Conservation (phyloP, 2,329 filamentous ascomycete species). For the Apiospora saccharicola region DNA sequence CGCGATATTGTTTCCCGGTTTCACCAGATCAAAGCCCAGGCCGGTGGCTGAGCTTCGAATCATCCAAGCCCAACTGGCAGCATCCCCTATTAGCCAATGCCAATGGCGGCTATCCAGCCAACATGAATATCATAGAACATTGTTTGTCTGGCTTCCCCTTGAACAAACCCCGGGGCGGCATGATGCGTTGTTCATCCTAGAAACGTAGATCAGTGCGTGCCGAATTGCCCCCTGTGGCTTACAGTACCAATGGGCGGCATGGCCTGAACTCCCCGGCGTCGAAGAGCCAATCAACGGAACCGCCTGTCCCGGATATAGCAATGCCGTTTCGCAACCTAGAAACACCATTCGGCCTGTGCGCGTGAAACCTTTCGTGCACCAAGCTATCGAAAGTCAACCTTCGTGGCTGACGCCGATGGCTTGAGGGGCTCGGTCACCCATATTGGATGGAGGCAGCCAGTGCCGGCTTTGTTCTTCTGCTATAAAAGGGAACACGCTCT, state of each 20-base stretch:
- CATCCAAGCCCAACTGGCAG: background rate
- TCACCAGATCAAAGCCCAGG: constrained; percentile 17
- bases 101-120: background rate
- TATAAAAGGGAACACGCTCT: constrained; percentile 4
- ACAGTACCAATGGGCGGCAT: background rate
- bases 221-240: background rate
- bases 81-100: background rate
- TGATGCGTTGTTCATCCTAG: background rate
- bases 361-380: constrained; percentile 8
- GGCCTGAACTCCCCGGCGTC: background rate
- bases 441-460: background rate
- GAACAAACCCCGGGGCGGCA: background rate
- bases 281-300: background rate
- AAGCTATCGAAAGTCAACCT: background rate
- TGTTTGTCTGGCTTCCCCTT: constrained; percentile 5
- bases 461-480: background rate
- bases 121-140: background rate
- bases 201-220: constrained; percentile 11
- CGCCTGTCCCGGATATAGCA: constrained; percentile 8
- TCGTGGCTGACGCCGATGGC: background rate
- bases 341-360: background rate
- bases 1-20: constrained; percentile 19
- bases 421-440: background rate
- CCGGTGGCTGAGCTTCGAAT: background rate
- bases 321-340: constrained; percentile 6